Evolutionary conservation across 1,139 yeast species (phyloP), one percentile per base, ranked within the genome.

Genomic region (Debaryomyces sp.): DNA sequence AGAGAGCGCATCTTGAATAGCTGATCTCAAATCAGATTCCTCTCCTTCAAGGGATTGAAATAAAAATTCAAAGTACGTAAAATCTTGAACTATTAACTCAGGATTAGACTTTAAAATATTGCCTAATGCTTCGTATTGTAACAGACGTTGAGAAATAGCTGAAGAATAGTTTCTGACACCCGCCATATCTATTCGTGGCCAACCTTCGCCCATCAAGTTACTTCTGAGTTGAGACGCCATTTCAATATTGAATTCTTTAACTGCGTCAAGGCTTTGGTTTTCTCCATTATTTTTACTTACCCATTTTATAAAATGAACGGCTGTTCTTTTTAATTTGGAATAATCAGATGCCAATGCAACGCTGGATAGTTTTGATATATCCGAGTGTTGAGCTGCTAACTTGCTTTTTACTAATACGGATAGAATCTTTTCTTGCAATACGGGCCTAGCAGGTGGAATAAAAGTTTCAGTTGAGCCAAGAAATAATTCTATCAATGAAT

Each of bases 91-190:
- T 30, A 85, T 63, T 15, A 84, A 65, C 0, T 62, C 61, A 0
- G 84, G 77, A 27, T 78, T 75, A 18, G 81, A 72, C 47, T 77
- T 77, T 43, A 89, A 64, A 10, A 89, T 71, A 35, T 82, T 78
- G 2, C 96, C 94, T 41, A 91, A 66, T 0, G 95, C 84, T 61
- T 89, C 96, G 60, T 89, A 91, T 52, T 87, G 89, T 27, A 78
- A 69, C 57, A 81, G 77, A 54, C 96, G 77, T 52, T 83, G 78
- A 2, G 62, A 55, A 1, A 75, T 52, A 8, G 69, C 61, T 4
- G 69, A 55, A 1, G 68, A 52, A 49, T 64, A 67, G 45, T 66
- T 67, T n/a, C 61, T 62, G 5, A 63, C 65, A 45, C 57, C 59
- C 32, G 58, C 50, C 44, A 44, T 56, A 46, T 77, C 75, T 43